Evolutionary conservation across 768 basidiomycete genomes (phyloP).

Genomic region (Leccinellum rugosiceps): DNA sequence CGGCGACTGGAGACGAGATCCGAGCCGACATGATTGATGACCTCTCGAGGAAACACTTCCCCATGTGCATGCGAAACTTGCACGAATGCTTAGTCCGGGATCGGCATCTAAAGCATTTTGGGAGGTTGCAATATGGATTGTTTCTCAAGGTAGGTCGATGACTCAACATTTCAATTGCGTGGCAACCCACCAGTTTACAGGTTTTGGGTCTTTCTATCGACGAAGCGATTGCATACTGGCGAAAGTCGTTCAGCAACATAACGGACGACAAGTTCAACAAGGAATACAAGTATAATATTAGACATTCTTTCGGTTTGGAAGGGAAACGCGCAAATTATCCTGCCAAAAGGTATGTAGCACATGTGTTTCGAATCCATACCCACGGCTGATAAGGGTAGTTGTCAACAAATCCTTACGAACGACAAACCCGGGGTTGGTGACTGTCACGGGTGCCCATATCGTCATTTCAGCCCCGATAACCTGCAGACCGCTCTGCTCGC

Average conservation of each 20-base stretch:
- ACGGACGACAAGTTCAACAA: slow-evolving; percentile 98
- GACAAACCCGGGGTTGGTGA: slow-evolving; percentile 67
- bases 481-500: slow-evolving; percentile 73
- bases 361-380: not conserved
- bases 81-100: slow-evolving; percentile 76
- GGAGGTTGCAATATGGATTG: slow-evolving; percentile 84
- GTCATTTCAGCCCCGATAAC: slow-evolving; percentile 82
- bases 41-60: slow-evolving; percentile 85
- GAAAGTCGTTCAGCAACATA: slow-evolving; percentile 73
- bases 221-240: slow-evolving; percentile 92
- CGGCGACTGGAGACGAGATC: slow-evolving; percentile 60
- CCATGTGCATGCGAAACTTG: slow-evolving; percentile 90
- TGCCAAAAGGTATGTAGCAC: slow-evolving; percentile 68
- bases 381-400: slow-evolving; percentile 46
- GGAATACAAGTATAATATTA: slow-evolving; percentile 95
- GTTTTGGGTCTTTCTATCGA: slow-evolving; percentile 91
- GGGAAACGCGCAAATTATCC: slow-evolving; percentile 94
- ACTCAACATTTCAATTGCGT: not conserved
- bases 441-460: slow-evolving; percentile 89
- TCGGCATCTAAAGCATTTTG: slow-evolving; percentile 90
- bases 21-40: slow-evolving; percentile 95
- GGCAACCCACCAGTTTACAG: slow-evolving; percentile 38
- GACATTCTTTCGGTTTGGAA: slow-evolving; percentile 92
- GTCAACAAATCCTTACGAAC: slow-evolving; percentile 77
- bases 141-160: slow-evolving; percentile 78